These are phyloP conservation scores for Solanum clarkiae DNA, from an alignment of 257 asterid genomes.

Conservation along the genomic window DNA sequence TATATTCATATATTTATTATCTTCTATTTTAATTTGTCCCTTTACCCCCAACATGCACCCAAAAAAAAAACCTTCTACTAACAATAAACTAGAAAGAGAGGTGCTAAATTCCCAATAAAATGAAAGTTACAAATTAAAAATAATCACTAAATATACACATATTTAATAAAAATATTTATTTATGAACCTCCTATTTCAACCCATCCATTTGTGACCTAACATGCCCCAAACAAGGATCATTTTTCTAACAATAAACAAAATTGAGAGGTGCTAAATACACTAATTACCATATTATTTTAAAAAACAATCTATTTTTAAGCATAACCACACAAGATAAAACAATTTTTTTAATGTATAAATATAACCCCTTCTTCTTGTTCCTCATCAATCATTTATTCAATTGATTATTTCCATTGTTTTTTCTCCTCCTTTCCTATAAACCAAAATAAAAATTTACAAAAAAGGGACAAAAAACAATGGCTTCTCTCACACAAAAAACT, in stretches of 20 bases:
- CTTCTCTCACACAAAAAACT: neutral
- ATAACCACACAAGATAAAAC: neutral
- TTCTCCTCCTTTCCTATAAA: neutral
- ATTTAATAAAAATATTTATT: neutral
- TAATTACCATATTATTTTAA: neutral
- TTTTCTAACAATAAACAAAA: neutral
- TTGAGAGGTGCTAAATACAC: neutral
- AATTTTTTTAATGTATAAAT: neutral
- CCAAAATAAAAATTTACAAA: neutral
- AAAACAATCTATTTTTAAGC: neutral
- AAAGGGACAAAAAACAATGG: slow-evolving; percentile 4
- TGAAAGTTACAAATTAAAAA: too few species aligned
- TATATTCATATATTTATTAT: too few species aligned
- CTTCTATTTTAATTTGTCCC: neutral
- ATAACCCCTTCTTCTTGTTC: neutral
- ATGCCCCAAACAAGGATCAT: neutral
- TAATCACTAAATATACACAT: neutral
- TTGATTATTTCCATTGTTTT: neutral
- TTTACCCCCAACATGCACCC: neutral
- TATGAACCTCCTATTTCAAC: neutral
- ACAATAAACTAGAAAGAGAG: neutral
- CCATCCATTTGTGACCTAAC: neutral
- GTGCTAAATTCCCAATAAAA: neutral
- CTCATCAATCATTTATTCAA: neutral
- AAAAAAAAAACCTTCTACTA: neutral